Base-by-base conservation (phyloP, 1,139 yeast species). In the Taphrina sp. region DNA sequence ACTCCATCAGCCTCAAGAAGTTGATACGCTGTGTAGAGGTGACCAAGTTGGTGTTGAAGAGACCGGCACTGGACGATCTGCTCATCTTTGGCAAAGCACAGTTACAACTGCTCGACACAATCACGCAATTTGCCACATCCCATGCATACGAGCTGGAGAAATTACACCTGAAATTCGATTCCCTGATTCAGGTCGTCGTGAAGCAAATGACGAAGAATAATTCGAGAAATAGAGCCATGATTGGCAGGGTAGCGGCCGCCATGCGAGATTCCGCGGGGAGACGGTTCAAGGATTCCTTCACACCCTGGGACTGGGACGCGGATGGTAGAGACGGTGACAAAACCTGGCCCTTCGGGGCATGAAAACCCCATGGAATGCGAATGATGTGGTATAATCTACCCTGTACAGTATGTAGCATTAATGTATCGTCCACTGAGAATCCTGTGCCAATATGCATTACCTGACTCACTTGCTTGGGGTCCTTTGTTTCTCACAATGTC, bases 61-160 rank as follows among this genome's bases (percentile, higher is more conserved):
- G 38, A 31, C 38, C 47, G 20, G 47, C 47, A 20, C 19, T 43
- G 38, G 47, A 43, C 17, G 47, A 43, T 5, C 10, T 43, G 7
- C 20, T 43, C 23, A 19, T 14, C 19, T 43, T 43, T 31, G 47
- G 47, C 26, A 43, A 43, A 28, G 47, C 47, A 10, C 47, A 43
- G 12, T 16, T 43, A 19, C 47, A 43, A 31, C 29, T 43, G n/a
- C 38, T 43, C 26, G 47, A 43, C 37, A 43, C 47, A 14, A 31
- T 43, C 24, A 17, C 12, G 10, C 47, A 43, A 31, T 43, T 43
- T 14, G 29, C 17, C 17, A 10, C 28, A 5, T 17, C 38, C 10
- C 47, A 43, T 31, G 38, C 47, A n/a, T 43, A 43, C 37, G 47
- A 43, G 19, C 29, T 43, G 47, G 38, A n/a, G 5, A 43, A 31